Conservation (phyloP, 805 yeast genomes). For the Wickerhamomyces hampshirensis region DNA sequence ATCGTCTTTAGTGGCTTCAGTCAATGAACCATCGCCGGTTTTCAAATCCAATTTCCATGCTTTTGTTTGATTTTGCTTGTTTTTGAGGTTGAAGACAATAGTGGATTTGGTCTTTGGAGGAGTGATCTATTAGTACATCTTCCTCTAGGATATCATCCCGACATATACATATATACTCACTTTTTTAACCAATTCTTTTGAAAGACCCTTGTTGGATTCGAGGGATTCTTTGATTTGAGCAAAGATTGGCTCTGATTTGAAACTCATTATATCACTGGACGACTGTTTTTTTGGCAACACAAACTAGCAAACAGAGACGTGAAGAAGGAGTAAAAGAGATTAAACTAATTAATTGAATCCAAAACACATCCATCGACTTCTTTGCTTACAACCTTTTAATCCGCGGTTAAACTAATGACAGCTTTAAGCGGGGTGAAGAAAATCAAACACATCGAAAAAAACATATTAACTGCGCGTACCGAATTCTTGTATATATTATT, state of each 20-base stretch:
- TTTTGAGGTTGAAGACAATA: conserved; percentile 63
- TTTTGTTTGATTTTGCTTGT: conserved; percentile 47
- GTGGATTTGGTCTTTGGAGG: conserved; percentile 45
- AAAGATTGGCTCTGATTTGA: conserved; percentile 23
- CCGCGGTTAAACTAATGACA: too few species aligned
- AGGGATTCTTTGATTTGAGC: conserved; percentile 18
- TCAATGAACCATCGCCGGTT: conserved; percentile 41
- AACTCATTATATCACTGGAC: conserved; percentile 18
- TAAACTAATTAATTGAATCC: too few species aligned
- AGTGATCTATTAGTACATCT: conserved; percentile 4
- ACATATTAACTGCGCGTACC: too few species aligned
- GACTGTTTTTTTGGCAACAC: too few species aligned
- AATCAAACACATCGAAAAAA: too few species aligned
- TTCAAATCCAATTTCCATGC: conserved; percentile 70
- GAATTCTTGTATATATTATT: too few species aligned
- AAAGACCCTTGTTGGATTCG: conserved; percentile 11
- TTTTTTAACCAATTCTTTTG: conserved; percentile 19
- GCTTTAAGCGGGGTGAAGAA: too few species aligned
- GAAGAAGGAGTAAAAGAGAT: too few species aligned
- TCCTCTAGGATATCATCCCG: not conserved
- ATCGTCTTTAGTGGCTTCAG: conserved; percentile 39
- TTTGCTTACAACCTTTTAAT: too few species aligned
- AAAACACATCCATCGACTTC: too few species aligned
- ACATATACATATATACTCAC: conserved; percentile 1
- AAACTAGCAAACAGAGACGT: too few species aligned